These are phyloP conservation scores for Aspergillus pseudonomiae DNA, from an alignment of 2,329 filamentous ascomycete species.

Conservation along the genomic window DNA sequence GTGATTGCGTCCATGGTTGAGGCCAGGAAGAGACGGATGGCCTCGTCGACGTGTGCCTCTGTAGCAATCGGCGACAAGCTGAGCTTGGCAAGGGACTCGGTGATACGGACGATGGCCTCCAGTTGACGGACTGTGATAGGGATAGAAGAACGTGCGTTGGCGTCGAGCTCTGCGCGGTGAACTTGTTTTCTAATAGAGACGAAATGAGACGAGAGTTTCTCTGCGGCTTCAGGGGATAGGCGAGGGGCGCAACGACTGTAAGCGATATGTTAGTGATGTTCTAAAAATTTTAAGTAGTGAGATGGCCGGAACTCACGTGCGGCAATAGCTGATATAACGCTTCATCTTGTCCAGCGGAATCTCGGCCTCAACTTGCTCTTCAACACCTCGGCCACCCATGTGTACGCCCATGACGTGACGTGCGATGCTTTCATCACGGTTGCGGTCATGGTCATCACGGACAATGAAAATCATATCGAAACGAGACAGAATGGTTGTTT, in stretches of 20 bases:
- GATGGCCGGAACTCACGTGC: constrained; percentile 67
- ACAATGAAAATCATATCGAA: constrained; percentile 99
- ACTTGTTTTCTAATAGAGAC: constrained; percentile 95
- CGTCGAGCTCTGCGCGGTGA: constrained; percentile 84
- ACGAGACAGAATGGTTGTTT: constrained; percentile 95
- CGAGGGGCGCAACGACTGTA: constrained; percentile 84
- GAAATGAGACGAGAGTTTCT: constrained; percentile 96
- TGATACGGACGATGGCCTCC: constrained; percentile 96
- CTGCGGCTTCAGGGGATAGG: constrained; percentile 84
- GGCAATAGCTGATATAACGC: constrained; percentile 95
- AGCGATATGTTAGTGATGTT: constrained; percentile 18
- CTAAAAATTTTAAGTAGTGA: not conserved
- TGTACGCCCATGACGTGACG: constrained; percentile 97
- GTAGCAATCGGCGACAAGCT: constrained; percentile 83
- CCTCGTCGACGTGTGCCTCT: constrained; percentile 92
- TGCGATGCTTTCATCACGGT: constrained; percentile 88
- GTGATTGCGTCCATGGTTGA: constrained; percentile 98
- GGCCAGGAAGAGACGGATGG: constrained; percentile 92
- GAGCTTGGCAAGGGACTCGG: constrained; percentile 91
- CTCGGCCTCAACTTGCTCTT: constrained; percentile 82
- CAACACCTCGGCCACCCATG: constrained; percentile 82
- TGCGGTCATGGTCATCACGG: constrained; percentile 87
- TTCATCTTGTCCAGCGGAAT: constrained; percentile 97
- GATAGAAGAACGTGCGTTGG: constrained; percentile 88
- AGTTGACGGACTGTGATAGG: constrained; percentile 97